Conservation (phyloP, 768 basidiomycete species). For the Trametes cinnabarina region DNA sequence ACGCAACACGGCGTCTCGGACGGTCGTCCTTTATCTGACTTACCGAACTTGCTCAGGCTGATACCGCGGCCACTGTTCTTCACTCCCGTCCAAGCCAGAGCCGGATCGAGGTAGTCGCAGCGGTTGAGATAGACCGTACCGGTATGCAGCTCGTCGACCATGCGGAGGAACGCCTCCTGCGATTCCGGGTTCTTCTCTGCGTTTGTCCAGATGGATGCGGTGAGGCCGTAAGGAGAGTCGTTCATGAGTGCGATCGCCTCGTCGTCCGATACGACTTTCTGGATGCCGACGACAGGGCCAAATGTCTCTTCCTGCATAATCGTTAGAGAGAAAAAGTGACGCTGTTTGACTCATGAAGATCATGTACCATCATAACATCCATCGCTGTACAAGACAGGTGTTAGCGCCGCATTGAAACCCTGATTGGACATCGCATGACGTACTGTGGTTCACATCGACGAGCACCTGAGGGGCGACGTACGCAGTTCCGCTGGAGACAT, state of each 20-base stretch:
- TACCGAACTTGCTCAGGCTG: conserved; percentile 87
- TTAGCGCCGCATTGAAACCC: background rate
- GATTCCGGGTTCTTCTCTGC: conserved; percentile 57
- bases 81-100: conserved; percentile 90
- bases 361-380: conserved; percentile 83
- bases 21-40: too few relatives aligned
- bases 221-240: conserved; percentile 92
- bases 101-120: conserved; percentile 90
- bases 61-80: conserved; percentile 92
- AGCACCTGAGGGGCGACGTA: conserved; percentile 92
- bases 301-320: conserved; percentile 86
- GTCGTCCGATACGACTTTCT: conserved; percentile 84
- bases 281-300: conserved; percentile 90
- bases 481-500: conserved; percentile 59
- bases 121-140: conserved; percentile 95
- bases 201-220: conserved; percentile 93
- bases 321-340: too few relatives aligned
- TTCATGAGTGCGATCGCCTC: conserved; percentile 94
- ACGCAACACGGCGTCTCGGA: too few relatives aligned
- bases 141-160: conserved; percentile 73
- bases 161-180: conserved; percentile 59
- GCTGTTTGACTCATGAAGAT: too few relatives aligned
- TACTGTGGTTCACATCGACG: conserved; percentile 84
- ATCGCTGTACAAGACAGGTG: conserved; percentile 51
- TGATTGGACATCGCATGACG: conserved; percentile 34